Evolutionary conservation across 2,329 filamentous ascomycete genomes (phyloP).

Genomic region (Trichoderma atrobrunneum): DNA sequence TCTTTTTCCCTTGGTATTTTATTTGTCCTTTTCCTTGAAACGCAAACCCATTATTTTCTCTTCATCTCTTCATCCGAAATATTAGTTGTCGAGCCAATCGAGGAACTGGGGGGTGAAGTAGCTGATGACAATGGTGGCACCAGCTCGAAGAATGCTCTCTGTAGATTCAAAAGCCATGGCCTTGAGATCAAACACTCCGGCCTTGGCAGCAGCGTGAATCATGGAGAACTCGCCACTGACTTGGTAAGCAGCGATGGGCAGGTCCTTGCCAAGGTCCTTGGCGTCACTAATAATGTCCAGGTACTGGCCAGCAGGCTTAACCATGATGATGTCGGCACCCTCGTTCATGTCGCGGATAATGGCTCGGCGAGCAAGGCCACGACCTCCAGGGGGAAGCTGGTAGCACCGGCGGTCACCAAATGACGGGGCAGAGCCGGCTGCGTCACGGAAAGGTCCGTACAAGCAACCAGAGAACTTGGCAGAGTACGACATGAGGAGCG

Average conservation of each 20-base stretch:
- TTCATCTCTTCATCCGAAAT: background rate
- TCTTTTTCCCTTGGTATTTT: background rate
- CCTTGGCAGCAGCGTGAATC: constrained; percentile 94
- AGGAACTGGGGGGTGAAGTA: constrained; percentile 88
- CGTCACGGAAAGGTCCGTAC: constrained; percentile 96
- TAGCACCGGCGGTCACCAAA: constrained; percentile 97
- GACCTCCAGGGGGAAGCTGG: constrained; percentile 88
- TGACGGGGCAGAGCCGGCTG: constrained; percentile 82
- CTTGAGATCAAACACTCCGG: constrained; percentile 93
- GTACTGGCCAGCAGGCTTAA: constrained; percentile 94
- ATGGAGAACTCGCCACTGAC: constrained; percentile 97
- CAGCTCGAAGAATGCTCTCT: constrained; percentile 87
- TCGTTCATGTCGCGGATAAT: constrained; percentile 88
- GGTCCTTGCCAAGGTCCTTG: constrained; percentile 86
- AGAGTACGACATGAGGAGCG: constrained; percentile 94
- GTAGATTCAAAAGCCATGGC: constrained; percentile 93
- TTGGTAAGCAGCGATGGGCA: constrained; percentile 94
- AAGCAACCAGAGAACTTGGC: constrained; percentile 97
- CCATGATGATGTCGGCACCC: constrained; percentile 98
- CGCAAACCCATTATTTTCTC: background rate
- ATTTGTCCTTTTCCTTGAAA: background rate
- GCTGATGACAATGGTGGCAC: constrained; percentile 87
- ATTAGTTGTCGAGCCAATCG: constrained; percentile 60
- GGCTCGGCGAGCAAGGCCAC: constrained; percentile 85
- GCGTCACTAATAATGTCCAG: constrained; percentile 97